Percentiles rank a stretch among this genome's conserved stretches.
These are phyloP conservation scores for Podospora anserina DNA, from an alignment of 495 filamentous ascomycete genomes.

Conservation along the genomic window DNA sequence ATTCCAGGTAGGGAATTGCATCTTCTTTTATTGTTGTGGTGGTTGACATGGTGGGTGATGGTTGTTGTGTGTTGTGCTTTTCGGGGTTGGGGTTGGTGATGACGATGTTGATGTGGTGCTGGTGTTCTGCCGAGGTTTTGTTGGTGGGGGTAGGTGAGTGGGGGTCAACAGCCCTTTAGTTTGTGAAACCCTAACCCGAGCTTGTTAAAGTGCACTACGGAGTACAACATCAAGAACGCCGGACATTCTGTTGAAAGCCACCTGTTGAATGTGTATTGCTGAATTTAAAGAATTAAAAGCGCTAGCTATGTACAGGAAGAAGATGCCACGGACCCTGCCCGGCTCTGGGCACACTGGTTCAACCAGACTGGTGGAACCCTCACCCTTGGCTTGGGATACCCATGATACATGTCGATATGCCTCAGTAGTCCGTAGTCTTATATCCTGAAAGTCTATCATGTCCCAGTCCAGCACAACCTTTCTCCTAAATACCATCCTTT, in stretches of 20 bases:
- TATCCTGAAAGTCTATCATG: not conserved
- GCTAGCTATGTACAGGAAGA: too few species aligned
- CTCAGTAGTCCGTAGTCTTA: not conserved
- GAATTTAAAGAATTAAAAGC: too few species aligned
- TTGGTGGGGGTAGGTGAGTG: not conserved
- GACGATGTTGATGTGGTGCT: not conserved
- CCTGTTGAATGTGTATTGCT: too few species aligned
- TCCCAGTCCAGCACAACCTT: not conserved
- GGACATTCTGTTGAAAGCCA: not conserved
- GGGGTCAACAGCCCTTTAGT: not conserved
- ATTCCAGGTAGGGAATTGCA: slow-evolving; percentile 15
- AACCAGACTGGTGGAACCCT: too few species aligned
- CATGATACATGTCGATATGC: not conserved
- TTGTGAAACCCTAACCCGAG: not conserved
- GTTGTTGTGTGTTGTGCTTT: not conserved
- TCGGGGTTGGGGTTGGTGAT: not conserved
- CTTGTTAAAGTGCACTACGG: too few species aligned
- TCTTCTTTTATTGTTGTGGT: not conserved
- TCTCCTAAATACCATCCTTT: not conserved
- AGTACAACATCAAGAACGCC: not conserved
- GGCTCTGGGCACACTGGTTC: too few species aligned
- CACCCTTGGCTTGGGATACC: too few species aligned
- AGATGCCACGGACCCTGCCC: too few species aligned
- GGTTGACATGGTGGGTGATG: not conserved
- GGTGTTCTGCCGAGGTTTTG: not conserved